phyloP scores from a whole-genome alignment of 345 rosid genomes.

The thale cress (Arabidopsis thaliana) region TAIR10.1 NC_003071.7:16051501-16052000 shows the following conservation, averaged over 20 bases:
- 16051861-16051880: slow-evolving; percentile 22
- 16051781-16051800: slow-evolving; percentile 30
- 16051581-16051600: slow-evolving; percentile 24
- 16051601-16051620: background rate
- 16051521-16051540: background rate
- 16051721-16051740: slow-evolving; percentile 40
- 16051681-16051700: slow-evolving; percentile 43
- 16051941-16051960: slow-evolving; percentile 3
- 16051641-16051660: slow-evolving; percentile 23
- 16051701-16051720: slow-evolving; percentile 44
- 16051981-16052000: slow-evolving; percentile 25
- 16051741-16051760: background rate
- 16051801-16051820: slow-evolving; percentile 43
- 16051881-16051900: slow-evolving; percentile 56
- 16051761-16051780: slow-evolving; percentile 43
- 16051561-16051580: slow-evolving; percentile 5
- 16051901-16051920: slow-evolving; percentile 48
- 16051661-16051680: slow-evolving; percentile 29
- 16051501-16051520: background rate
- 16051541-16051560: background rate
- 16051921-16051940: slow-evolving; percentile 38
- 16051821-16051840: slow-evolving; percentile 34
- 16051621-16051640: slow-evolving; percentile 14
- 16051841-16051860: slow-evolving; percentile 14
- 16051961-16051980: slow-evolving; percentile 9